phyloP scores from a whole-genome alignment of 495 filamentous ascomycete genomes.

The Aspergillus campestris region DNA sequence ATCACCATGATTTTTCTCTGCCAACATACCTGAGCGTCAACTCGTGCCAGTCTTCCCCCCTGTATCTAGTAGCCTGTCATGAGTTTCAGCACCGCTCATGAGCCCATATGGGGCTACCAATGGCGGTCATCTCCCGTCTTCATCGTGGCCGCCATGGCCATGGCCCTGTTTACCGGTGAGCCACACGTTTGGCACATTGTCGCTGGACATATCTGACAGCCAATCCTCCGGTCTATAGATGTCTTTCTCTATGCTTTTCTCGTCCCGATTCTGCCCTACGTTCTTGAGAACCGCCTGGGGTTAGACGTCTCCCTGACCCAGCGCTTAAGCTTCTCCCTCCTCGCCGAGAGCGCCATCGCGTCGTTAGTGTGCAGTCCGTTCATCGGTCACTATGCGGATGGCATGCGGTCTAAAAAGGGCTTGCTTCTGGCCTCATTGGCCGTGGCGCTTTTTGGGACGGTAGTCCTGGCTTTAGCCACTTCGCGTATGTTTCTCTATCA shows the following conservation, averaged over 20 bases:
- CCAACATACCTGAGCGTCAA: too few relatives aligned
- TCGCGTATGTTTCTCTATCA: slow-evolving; percentile 4
- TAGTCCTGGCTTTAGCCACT: slow-evolving; percentile 7
- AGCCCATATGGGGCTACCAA: slow-evolving; percentile 5
- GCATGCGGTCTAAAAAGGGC: slow-evolving; percentile 3
- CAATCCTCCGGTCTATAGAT: slow-evolving; percentile 31
- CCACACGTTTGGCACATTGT: neutral
- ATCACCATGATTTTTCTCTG: too few relatives aligned
- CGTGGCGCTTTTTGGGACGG: slow-evolving; percentile 7
- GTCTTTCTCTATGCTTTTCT: slow-evolving; percentile 22
- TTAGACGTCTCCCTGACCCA: slow-evolving; percentile 15
- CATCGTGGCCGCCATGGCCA: slow-evolving; percentile 15
- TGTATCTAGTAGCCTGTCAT: neutral
- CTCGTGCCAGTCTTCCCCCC: too few relatives aligned
- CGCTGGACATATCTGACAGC: neutral
- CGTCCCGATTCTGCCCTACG: slow-evolving; percentile 20
- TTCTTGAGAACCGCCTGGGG: slow-evolving; percentile 19
- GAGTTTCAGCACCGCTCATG: neutral
- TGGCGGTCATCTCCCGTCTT: slow-evolving; percentile 20
- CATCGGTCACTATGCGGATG: slow-evolving; percentile 16
- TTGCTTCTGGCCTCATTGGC: slow-evolving; percentile 10
- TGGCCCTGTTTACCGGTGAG: slow-evolving; percentile 16
- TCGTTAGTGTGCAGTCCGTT: slow-evolving; percentile 15
- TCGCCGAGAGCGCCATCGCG: slow-evolving; percentile 14
- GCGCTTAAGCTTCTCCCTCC: slow-evolving; percentile 13